Base-by-base conservation (phyloP, 331 rosid species). In the Quercus tomentella region DNA sequence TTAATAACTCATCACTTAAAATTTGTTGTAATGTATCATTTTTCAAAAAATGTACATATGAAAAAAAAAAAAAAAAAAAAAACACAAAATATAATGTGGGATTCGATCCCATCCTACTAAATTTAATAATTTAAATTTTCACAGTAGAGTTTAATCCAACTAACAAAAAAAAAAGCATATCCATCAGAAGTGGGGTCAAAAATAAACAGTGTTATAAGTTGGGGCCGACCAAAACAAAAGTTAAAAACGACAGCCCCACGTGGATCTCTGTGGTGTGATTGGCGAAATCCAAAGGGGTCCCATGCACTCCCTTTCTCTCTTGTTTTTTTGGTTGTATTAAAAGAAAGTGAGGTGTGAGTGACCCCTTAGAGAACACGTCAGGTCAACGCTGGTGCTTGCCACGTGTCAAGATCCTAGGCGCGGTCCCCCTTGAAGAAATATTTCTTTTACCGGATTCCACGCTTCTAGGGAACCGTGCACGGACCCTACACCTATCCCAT, bases 161-260 rank as follows among this genome's bases (percentile, higher is more conserved):
- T 4, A 18, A 30, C 43, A 0, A 15, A 66, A 26, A 15, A 66
- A 26, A 55, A 31, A 65, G 74, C 80, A 22, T 52, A 54, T 77
- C 17, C 33, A 33, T 49, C 49, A 9, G 55, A 49, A 49, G 55
- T 71, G 71, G 75, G 71, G 58, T 57, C 41, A 23, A 14, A 12
- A 12, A 61, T 21, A 1, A 31, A 20, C 55, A 41, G 49, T 41
- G 49, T 41, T 41, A 8, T 41, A 55, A 2, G 68, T 72, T 49
- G 77, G 76, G 81, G 74, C 75, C 75, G 74, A 72, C 60, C 76
- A 58, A 26, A 21, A 25, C 41, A 49, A 41, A 51, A 58, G 75
- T 71, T 31, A 20, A 75, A 49, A 70, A 54, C 20, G 75, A 82
- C 89, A 81, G 52, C 22, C 80, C 77, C 85, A 84, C 82, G 86